Conservation (phyloP, 1,139 yeast genomes). For the Geotrichum klebahnii region DNA sequence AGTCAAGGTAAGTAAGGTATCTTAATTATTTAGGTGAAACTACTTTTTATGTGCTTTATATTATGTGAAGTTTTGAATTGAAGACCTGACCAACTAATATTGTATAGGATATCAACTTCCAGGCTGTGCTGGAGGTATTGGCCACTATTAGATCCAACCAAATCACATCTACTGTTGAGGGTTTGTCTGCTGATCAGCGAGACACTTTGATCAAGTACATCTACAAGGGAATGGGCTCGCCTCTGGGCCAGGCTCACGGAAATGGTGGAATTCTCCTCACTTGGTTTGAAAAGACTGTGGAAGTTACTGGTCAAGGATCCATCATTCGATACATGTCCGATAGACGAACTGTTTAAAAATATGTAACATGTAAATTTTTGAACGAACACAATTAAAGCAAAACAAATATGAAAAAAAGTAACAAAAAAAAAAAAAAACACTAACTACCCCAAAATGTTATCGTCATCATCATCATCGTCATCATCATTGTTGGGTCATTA, state of each 20-base stretch:
- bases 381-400: too few relatives aligned
- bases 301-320: conserved; percentile 80
- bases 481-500: too few relatives aligned
- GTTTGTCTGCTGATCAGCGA: conserved; percentile 60
- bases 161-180: conserved; percentile 55
- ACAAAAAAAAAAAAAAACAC: conserved; percentile 1
- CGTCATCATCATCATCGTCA: too few relatives aligned
- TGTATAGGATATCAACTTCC: conserved; percentile 42
- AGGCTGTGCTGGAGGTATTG: conserved; percentile 69
- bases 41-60: not conserved
- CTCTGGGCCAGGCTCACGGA: conserved; percentile 63
- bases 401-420: not conserved
- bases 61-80: conserved; percentile 1
- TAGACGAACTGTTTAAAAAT: conserved; percentile 62
- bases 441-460: too few relatives aligned
- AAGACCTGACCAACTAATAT: not conserved
- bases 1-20: conserved; percentile 43
- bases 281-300: conserved; percentile 91
- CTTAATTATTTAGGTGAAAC: not conserved
- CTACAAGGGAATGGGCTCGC: conserved; percentile 77
- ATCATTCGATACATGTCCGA: conserved; percentile 82
- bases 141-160: conserved; percentile 73
- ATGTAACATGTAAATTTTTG: not conserved
- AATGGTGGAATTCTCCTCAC: conserved; percentile 80
- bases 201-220: conserved; percentile 79